Evolutionary conservation across 805 yeast genomes (phyloP).

Genomic region (Candida sonorensis): DNA sequence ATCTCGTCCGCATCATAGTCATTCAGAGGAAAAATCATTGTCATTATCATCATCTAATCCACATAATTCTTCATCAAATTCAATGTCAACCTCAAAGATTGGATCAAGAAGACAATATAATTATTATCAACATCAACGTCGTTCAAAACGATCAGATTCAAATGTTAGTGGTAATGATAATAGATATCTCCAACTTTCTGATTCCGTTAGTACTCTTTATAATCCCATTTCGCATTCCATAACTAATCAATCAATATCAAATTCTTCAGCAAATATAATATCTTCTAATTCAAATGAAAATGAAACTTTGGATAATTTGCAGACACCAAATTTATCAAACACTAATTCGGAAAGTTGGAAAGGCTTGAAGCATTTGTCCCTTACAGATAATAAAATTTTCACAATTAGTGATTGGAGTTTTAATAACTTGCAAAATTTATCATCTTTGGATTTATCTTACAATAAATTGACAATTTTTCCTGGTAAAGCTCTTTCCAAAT

Average conservation of each 20-base stretch:
- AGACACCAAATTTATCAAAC: too few relatives aligned
- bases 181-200: conserved; percentile 6
- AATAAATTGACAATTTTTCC: conserved; percentile 47
- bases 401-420: conserved; percentile 25
- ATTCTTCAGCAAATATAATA: too few relatives aligned
- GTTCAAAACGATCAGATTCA: conserved; percentile 10
- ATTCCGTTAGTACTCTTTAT: conserved; percentile 1
- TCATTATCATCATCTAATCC: too few relatives aligned
- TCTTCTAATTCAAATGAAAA: too few relatives aligned
- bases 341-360: conserved; percentile 28
- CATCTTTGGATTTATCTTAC: conserved; percentile 47
- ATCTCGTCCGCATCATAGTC: conserved; percentile 10
- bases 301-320: too few relatives aligned
- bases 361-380: conserved; percentile 32
- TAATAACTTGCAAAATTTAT: conserved; percentile 25
- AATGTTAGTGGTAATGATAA: conserved; percentile 3
- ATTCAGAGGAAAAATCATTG: too few relatives aligned
- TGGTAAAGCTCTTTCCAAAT: conserved; percentile 39
- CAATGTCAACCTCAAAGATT: too few relatives aligned
- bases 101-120: conserved; percentile 22
- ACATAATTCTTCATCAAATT: too few relatives aligned
- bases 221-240: conserved; percentile 1
- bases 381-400: conserved; percentile 33
- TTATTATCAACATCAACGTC: conserved; percentile 17
- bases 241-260: background rate